Evolutionary conservation across 768 basidiomycete species (phyloP), one percentile per base, ranked within the genome.

Genomic region (Exsudoporus frostii): DNA sequence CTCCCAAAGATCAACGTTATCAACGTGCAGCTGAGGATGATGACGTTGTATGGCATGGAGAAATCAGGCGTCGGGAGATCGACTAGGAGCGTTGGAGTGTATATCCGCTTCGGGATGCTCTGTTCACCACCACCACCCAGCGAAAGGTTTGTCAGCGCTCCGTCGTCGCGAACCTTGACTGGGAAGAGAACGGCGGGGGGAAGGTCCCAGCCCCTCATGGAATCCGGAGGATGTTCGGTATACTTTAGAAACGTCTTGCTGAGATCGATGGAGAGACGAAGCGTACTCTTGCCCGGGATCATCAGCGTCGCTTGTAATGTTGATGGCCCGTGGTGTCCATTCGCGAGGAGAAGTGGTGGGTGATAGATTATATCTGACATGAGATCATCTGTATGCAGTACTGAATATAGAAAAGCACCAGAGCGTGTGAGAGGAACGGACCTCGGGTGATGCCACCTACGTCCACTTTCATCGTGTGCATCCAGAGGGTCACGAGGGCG

Each of bases 11-110:
- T 84, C 58, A 97, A 83, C 42, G 95, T 93, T 48, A 97, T 80
- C 38, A 98, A 74, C 10, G 92, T 93, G 65, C 88, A 92, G 53
- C 83, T 93, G 76, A 98, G 88, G 64, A 98, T 98, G 71, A 98
- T 98, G 43, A 98, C 96, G 73, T 98, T 99, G 75, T 98, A 98
- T 1, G 97, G 97, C 97, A 98, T 98, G 70, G 91, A 94, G 68
- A 98, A 98, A 69, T 98, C 97, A 0, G 96, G 97, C 33, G 92
- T 93, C n/a, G 96, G 88, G n/a, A 97, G 80, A 68, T 95, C 92
- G 41, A 95, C 83, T 34, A 98, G 82, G 24, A 96, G 77, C 9
- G 86, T 79, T 0, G 83, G 77, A 2, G 92, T 93, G 69, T 96
- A 96, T 42, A 97, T 79, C 41, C 86, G 63, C 37, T 53, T 40